Evolutionary conservation across 2,329 filamentous ascomycete species (phyloP).

Genomic region (Cytospora piceicola): DNA sequence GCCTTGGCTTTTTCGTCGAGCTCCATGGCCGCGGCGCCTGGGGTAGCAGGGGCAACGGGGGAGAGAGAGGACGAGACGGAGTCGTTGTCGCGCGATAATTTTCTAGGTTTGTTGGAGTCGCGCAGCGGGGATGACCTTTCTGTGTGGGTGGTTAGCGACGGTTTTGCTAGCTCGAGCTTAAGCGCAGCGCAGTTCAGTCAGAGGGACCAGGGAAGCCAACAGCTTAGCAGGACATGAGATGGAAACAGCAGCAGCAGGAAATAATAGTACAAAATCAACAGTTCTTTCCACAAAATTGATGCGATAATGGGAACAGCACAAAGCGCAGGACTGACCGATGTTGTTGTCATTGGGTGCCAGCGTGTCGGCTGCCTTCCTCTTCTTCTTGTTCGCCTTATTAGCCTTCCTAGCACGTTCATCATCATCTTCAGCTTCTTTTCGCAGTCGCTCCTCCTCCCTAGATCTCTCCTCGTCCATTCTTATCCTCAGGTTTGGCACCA

Average conservation of each 20-base stretch:
- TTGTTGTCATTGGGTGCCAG: constrained; percentile 58
- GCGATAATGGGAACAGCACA: neutral
- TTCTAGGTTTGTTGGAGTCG: constrained; percentile 54
- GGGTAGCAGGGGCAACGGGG: constrained; percentile 55
- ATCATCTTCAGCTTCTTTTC: constrained; percentile 52
- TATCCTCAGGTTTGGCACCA: constrained; percentile 68
- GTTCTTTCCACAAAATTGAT: neutral
- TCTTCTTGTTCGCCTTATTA: constrained; percentile 70
- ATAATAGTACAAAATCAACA: neutral
- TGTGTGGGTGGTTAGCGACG: constrained; percentile 37
- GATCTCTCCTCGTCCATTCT: constrained; percentile 57
- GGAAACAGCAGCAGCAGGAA: neutral
- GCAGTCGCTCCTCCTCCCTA: constrained; percentile 55
- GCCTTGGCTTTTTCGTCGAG: constrained; percentile 50
- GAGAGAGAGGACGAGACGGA: constrained; percentile 65
- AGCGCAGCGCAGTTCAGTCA: neutral
- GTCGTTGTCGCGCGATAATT: constrained; percentile 56
- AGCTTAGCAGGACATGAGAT: neutral
- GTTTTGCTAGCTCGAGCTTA: constrained; percentile 7
- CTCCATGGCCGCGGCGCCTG: constrained; percentile 64
- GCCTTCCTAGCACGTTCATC: constrained; percentile 53
- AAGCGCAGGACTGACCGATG: constrained; percentile 37
- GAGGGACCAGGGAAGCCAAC: neutral
- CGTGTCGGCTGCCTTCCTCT: constrained; percentile 71
- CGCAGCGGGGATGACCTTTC: constrained; percentile 59